These are phyloP conservation scores for Ilex asprella DNA, from an alignment of 257 asterid species.

Conservation along the genomic window DNA sequence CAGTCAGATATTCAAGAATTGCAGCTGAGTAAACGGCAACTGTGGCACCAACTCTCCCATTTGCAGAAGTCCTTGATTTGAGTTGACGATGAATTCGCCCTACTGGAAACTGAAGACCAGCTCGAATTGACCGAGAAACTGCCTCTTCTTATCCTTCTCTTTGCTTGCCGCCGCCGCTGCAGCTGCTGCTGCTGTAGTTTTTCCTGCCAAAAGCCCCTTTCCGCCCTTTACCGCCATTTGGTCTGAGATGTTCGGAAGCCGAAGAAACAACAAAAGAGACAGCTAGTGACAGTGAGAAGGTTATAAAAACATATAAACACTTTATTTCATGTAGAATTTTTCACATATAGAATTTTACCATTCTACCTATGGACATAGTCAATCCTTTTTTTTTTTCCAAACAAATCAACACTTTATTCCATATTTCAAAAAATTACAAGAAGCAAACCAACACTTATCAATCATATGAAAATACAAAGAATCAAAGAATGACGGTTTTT, in stretches of 20 bases:
- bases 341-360: no score
- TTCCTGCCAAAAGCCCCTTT: slow-evolving; percentile 89
- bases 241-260: background rate
- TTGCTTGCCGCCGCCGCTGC: slow-evolving; percentile 61
- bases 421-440: no score
- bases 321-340: no score
- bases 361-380: no score
- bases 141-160: slow-evolving; percentile 80
- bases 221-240: slow-evolving; percentile 97
- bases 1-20: slow-evolving; percentile 81
- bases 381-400: no score
- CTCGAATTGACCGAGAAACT: slow-evolving; percentile 77
- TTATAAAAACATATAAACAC: no score
- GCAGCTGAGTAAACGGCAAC: slow-evolving; percentile 96
- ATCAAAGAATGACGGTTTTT: no score
- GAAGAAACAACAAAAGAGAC: slow-evolving; percentile 15
- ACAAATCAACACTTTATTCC: no score
- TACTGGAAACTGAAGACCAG: slow-evolving; percentile 97
- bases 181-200: slow-evolving; percentile 80
- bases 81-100: slow-evolving; percentile 95
- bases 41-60: slow-evolving; percentile 94
- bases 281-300: no score
- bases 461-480: no score
- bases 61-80: slow-evolving; percentile 73
- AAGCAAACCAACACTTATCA: no score